phyloP scores from a whole-genome alignment of 129 eudicot genomes.

The Chrysanthemum makinoi region DNA sequence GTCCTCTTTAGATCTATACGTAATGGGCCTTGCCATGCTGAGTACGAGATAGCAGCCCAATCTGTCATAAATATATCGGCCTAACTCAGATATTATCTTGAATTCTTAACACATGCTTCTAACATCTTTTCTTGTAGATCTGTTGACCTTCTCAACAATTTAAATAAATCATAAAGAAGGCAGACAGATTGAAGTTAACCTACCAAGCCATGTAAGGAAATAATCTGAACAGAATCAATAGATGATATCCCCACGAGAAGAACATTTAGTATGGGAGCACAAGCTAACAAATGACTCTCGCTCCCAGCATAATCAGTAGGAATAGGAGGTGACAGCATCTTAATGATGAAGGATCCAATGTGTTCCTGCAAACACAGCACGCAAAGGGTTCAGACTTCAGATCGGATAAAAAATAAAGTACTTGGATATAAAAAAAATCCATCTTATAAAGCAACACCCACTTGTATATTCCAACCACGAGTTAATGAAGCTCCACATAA shows the following conservation, averaged over 20 bases:
- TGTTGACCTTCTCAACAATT: background rate
- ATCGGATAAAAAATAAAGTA: too few species aligned
- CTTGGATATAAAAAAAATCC: background rate
- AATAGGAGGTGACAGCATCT: slow-evolving; percentile 76
- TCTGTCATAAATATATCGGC: too few species aligned
- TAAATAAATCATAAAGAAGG: background rate
- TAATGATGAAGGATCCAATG: slow-evolving; percentile 56
- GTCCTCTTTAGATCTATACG: too few species aligned
- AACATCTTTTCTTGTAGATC: background rate
- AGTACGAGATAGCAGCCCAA: too few species aligned
- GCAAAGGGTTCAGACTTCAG: slow-evolving; percentile 7
- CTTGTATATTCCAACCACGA: slow-evolving; percentile 99
- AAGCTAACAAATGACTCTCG: slow-evolving; percentile 72
- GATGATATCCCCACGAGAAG: slow-evolving; percentile 81
- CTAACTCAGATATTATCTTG: background rate
- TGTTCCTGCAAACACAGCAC: slow-evolving; percentile 64
- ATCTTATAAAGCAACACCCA: slow-evolving; percentile 19
- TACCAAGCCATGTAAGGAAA: slow-evolving; percentile 94
- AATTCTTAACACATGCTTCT: background rate
- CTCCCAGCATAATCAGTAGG: slow-evolving; percentile 70
- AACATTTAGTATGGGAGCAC: slow-evolving; percentile 76
- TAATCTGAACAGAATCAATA: slow-evolving; percentile 79
- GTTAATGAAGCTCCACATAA: slow-evolving; percentile 87
- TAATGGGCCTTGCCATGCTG: too few species aligned
- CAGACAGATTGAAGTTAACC: slow-evolving; percentile 28